Evolutionary conservation across 495 filamentous ascomycete genomes (phyloP).

Genomic region (Trichoderma gamsii): DNA sequence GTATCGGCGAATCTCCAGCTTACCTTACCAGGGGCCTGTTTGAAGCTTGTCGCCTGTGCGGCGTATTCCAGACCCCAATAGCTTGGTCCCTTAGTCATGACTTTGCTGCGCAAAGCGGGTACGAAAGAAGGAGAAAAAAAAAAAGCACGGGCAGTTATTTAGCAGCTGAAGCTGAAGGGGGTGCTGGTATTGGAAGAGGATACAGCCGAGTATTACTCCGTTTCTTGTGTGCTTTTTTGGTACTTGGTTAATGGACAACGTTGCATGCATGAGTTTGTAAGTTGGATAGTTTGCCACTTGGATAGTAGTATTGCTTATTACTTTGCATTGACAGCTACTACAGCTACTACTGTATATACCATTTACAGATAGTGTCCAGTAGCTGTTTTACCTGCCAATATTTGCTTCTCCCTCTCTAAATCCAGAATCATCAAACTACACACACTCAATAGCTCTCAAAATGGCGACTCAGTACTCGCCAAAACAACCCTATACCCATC

Average conservation of each 20-base stretch:
- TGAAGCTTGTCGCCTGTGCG: not conserved
- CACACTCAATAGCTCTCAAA: not conserved
- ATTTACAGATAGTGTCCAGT: too few relatives aligned
- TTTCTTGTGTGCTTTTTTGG: not conserved
- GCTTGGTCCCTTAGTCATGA: conserved; percentile 7
- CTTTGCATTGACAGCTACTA: too few relatives aligned
- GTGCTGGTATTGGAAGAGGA: not conserved
- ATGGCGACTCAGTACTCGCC: conserved; percentile 26
- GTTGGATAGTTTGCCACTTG: too few relatives aligned
- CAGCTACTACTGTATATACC: too few relatives aligned
- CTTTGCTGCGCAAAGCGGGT: not conserved
- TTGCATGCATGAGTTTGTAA: too few relatives aligned
- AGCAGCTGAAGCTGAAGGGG: not conserved
- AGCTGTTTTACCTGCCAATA: too few relatives aligned
- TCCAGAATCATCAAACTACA: not conserved
- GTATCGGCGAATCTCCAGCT: not conserved
- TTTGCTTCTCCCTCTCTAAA: too few relatives aligned
- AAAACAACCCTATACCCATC: conserved; percentile 34
- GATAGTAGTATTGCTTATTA: too few relatives aligned
- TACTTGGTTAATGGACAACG: too few relatives aligned
- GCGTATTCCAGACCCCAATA: not conserved
- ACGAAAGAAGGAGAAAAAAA: not conserved
- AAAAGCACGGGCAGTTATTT: too few relatives aligned
- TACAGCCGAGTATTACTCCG: conserved; percentile 6
- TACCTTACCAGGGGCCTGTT: not conserved